A percentile compares a stretch with the other conserved stretches of the same genome.
Conservation (phyloP, 75 land plant species). For the Isoetes taiwanensis region DNA sequence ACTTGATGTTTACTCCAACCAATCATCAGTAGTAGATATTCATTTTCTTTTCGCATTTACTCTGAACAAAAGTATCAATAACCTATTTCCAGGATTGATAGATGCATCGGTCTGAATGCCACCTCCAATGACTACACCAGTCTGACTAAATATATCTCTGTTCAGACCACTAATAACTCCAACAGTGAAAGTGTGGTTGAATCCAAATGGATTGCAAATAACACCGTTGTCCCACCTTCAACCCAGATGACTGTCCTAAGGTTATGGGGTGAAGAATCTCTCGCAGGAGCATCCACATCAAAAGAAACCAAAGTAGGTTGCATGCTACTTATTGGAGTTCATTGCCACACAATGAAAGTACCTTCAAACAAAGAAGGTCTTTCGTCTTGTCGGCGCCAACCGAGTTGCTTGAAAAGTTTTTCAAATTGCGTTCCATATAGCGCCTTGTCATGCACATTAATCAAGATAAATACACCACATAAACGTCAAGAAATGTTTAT, state of each 20-base stretch:
- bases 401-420: constrained; percentile 82
- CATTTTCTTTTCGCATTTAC: no score
- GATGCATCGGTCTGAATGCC: constrained; percentile 98
- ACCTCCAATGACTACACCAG: constrained; percentile 81
- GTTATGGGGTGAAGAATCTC: constrained; percentile 63
- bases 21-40: no score
- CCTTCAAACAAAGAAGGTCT: constrained; percentile 88
- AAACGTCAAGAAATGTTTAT: neutral
- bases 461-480: neutral
- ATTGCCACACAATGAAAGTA: no score
- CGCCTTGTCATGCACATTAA: neutral
- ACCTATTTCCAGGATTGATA: constrained; percentile 96
- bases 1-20: no score
- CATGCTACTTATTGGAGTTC: no score
- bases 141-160: constrained; percentile 80
- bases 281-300: constrained; percentile 66
- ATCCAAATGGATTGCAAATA: constrained; percentile 96
- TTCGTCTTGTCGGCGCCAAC: constrained; percentile 86
- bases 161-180: constrained; percentile 90
- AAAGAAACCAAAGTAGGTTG: no score
- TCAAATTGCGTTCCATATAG: constrained; percentile 33
- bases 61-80: no score
- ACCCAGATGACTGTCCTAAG: constrained; percentile 50
- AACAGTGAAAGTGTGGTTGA: constrained; percentile 92
- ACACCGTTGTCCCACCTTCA: constrained; percentile 88